Base-by-base conservation (phyloP, 176 grass and related monocot genomes). In the Neostapfia colusana region DNA sequence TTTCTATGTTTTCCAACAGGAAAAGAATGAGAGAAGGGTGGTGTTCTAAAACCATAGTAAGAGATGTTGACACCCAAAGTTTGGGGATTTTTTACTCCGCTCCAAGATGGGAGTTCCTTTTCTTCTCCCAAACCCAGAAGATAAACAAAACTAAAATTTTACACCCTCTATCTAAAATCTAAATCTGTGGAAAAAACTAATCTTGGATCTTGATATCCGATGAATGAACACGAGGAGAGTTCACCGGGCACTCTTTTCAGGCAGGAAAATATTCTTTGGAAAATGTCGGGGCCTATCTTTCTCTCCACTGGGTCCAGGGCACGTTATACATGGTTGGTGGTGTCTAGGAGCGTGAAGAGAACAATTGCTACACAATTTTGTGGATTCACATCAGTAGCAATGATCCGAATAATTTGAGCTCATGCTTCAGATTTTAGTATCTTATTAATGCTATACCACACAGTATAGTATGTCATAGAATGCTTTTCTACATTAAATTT, bases 1-100 rank as follows among this genome's bases (percentile, higher is more conserved):
- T 90, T 91, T 91, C 50, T 88, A 86, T 88, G 84, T 85, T 86
- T 87, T 78, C 91, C 88, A 88, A 88, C 91, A 93, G 88, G 91
- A 87, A 84, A 93, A 77, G 85, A 87, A 69, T 81, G 86, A 87
- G 87, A 81, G 88, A 88, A 83, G 75, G 90, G 86, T 63, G 87
- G 80, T 83, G 89, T 92, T 87, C 87, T 89, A 78, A 83, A 88
- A 94, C 88, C 53, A 76, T 89, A 90, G 49, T 92, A 89, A 77
- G 82, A 83, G 85, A 82, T 71, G 82, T 89, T 81, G 76, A 82
- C 89, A 88, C 89, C 68, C 69, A 82, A 67, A 71, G 82, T 81
- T 71, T 85, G 42, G 69, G 80, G 84, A 83, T 58, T 81, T 81
- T 88, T 91, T 81, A 48, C 82, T 84, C 79, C 70, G 84, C 70